Conservation (phyloP, 345 rosid genomes). For the Euclidium syriacum region DNA sequence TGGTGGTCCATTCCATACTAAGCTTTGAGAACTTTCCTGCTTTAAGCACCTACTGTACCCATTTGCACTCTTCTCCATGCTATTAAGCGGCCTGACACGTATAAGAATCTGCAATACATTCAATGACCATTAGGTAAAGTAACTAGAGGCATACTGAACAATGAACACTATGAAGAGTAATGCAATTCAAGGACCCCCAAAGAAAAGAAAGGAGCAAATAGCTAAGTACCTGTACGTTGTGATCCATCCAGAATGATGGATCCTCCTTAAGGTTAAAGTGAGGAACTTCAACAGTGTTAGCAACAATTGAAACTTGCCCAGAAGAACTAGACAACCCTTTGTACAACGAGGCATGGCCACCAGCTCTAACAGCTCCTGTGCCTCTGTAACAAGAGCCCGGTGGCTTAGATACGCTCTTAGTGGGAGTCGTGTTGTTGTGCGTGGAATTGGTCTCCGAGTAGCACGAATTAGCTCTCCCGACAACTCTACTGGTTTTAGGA, state of each 20-base stretch:
- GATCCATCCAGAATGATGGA: slow-evolving; percentile 98
- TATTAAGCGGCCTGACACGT: slow-evolving; percentile 84
- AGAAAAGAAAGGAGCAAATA: not conserved
- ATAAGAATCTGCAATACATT: slow-evolving; percentile 53
- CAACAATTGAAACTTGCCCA: slow-evolving; percentile 37
- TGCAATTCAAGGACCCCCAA: not conserved
- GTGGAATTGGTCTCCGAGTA: slow-evolving; percentile 46
- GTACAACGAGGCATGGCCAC: slow-evolving; percentile 65
- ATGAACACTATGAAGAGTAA: not conserved
- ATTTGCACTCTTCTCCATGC: slow-evolving; percentile 61
- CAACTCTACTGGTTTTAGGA: slow-evolving; percentile 43
- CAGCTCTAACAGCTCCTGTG: slow-evolving; percentile 43
- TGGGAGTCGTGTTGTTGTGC: slow-evolving; percentile 85
- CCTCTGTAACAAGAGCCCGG: slow-evolving; percentile 52
- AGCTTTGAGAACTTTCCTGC: slow-evolving; percentile 81
- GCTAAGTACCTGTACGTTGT: slow-evolving; percentile 94
- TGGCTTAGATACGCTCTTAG: slow-evolving; percentile 89
- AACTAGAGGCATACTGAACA: not conserved
- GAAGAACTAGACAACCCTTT: slow-evolving; percentile 61
- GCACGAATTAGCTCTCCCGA: slow-evolving; percentile 20
- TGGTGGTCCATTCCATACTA: slow-evolving; percentile 84
- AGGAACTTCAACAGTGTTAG: slow-evolving; percentile 81
- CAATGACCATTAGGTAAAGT: slow-evolving; percentile 7
- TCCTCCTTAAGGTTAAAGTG: slow-evolving; percentile 89
- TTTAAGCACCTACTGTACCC: slow-evolving; percentile 84